Evolutionary conservation across 2,329 filamentous ascomycete species (phyloP).

Genomic region (Blastomyces parvus): DNA sequence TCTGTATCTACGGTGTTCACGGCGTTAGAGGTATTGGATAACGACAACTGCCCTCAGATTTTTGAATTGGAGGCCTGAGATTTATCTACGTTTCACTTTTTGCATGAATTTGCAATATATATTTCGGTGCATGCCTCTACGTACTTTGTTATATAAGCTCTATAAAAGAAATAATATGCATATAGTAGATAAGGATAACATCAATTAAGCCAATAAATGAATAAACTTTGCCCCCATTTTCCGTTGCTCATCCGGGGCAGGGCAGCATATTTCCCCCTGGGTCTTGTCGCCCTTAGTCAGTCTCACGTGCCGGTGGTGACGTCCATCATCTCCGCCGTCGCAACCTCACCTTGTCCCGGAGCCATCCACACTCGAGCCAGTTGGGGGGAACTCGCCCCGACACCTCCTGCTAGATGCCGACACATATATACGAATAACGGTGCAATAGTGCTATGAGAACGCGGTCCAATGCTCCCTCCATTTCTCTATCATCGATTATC

Average conservation of each 20-base stretch:
- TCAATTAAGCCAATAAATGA: neutral
- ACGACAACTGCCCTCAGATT: neutral
- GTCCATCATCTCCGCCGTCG: neutral
- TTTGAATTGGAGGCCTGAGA: slow-evolving; percentile 7
- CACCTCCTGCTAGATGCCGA: neutral
- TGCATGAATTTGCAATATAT: neutral
- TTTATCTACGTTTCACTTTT: neutral
- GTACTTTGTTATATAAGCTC: neutral
- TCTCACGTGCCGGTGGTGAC: neutral
- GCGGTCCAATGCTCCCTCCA: slow-evolving; percentile 4
- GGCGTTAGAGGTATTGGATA: slow-evolving; percentile 16
- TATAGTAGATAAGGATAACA: neutral
- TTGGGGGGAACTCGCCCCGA: neutral
- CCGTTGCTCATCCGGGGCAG: neutral
- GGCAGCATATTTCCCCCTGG: neutral
- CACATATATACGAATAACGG: neutral
- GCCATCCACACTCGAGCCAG: neutral
- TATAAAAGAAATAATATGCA: neutral
- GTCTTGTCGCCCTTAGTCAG: neutral
- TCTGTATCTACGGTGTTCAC: slow-evolving; percentile 23
- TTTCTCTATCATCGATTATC: neutral
- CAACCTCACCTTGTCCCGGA: neutral
- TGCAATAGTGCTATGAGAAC: neutral
- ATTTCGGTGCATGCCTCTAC: neutral
- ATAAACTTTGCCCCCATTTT: neutral